Evolutionary conservation across 78 protist genomes (phyloP), one percentile per base, ranked within the genome.

Genomic region (slime mould (Dictyostelium discoideum)): DNA sequence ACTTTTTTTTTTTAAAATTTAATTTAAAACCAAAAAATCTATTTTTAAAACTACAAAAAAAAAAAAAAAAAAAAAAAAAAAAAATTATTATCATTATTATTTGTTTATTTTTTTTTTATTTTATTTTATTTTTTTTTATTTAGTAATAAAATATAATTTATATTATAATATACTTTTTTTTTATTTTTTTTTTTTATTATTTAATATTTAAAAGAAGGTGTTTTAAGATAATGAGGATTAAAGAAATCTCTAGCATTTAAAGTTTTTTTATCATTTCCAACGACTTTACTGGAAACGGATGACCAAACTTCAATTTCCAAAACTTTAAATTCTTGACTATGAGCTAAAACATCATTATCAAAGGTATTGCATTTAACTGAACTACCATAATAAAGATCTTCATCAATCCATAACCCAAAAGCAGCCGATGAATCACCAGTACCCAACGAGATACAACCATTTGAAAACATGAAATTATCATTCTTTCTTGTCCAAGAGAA

Each of bases 321-420:
- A 9, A 90, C n/a, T 73, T 90, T 90, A 73, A 90, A 90, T 8
- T 90, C 95, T 4, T 82, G 26, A 37, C 63, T 82, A 78, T 80
- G 39, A 11, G 95, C 18, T 18, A 90, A 44, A 5, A 73, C 50
- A 5, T 90, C 95, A 72, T 90, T 90, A 11, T 90, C 39, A 50
- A 90, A 90, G 16, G 95, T 90, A 16, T 65, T 86, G 24, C 95
- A 82, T 46, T 74, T 39, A 1, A 46, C 79, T 0, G 79, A 39
- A 22, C 89, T 83, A 14, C 95, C 95, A 54, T 90, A 90, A 78
- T 81, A 44, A 14, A 90, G 69, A 16, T 90, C 95, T 65, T 90
- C 88, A 72, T 90, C 95, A n/a, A 90, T 90, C 95, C 95, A 90
- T 81, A 90, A 72, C 26, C 95, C 95, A 90, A 90, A 85, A 14